Base-by-base conservation (phyloP, 1,284 basidiomycete species). In the Apiotrichum domesticum region DNA sequence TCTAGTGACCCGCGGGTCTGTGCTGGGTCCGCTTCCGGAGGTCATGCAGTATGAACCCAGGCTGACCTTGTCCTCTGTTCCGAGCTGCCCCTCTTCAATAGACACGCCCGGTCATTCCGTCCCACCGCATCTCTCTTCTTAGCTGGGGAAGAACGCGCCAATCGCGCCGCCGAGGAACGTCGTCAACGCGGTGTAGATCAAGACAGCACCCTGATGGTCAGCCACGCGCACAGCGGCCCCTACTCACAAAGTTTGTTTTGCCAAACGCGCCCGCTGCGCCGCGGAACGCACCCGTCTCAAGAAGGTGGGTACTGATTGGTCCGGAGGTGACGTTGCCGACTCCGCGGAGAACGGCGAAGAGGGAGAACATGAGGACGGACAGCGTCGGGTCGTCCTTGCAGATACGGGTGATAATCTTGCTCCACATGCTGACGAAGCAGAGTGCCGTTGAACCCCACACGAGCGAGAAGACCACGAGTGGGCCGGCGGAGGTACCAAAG, bases 281-380 rank as follows among this genome's bases (percentile, higher is more conserved):
- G 32, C 54, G 56, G 10, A 60, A 46, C 41, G 66, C 49, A 1
- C 59, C 52, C n/a, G 59, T 52, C 46, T 65, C 64, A 34, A 72
- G 58, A 9, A 74, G 55, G 6, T 63, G 61, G 35, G 66, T 64
- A 4, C 69, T 68, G 7, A 72, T 63, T 14, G 72, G 70, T 14
- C 68, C 74, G 9, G 70, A 73, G 1, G 69, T 65, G 37, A 77
- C 64, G 56, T 70, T 74, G 32, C 74, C 76, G 6, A 77, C 57
- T 4, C 74, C 76, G 43, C 72, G 57, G 29, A 66, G 55, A 47
- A 68, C 65, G 11, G 69, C 66, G 44, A 76, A 75, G 9, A 70
- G 53, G 8, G 68, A 67, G 46, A 73, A 76, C 3, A 75, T 54
- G 21, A 70, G 54, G 2, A 64, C 57, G 1, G 67, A 67, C 0